Conservation (phyloP, 441 rosid genomes). For the Raphanus hybrid region DNA sequence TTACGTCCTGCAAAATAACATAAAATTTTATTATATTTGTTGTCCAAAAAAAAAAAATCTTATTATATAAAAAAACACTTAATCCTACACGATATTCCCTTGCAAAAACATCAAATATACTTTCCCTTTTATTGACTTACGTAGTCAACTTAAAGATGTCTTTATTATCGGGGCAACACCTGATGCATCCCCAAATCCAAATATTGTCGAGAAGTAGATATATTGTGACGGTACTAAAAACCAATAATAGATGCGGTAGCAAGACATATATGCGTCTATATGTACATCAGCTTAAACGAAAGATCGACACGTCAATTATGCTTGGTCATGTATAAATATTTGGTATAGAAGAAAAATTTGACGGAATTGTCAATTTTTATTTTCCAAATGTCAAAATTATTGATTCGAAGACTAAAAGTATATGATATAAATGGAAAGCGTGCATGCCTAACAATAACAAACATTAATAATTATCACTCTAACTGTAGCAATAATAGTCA, state of each 20-base stretch:
- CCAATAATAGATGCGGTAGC: conserved; percentile 26
- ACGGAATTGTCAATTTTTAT: conserved; percentile 9
- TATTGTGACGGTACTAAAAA: conserved; percentile 16
- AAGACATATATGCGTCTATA: conserved; percentile 6
- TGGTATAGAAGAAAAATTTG: conserved; percentile 36
- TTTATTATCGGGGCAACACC: neutral
- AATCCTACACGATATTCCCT: neutral
- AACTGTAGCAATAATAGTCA: neutral
- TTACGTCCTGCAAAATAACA: conserved; percentile 49
- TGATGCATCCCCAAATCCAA: conserved; percentile 8
- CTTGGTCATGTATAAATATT: conserved; percentile 10
- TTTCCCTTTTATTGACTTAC: conserved; percentile 18
- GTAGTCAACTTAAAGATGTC: conserved; percentile 23
- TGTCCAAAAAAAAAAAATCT: too few relatives aligned
- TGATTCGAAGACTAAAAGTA: conserved; percentile 29
- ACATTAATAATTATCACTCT: conserved; percentile 18
- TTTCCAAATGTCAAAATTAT: conserved; percentile 24
- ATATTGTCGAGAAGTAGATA: conserved; percentile 12
- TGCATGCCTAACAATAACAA: conserved; percentile 32
- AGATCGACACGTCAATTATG: conserved; percentile 16
- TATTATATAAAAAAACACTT: neutral
- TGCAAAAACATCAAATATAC: conserved; percentile 36
- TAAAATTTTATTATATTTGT: neutral
- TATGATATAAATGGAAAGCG: conserved; percentile 37
- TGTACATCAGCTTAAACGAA: neutral